Conservation (phyloP, 371 early-diverging fungal species). For the Blastocladiella emersonii region DNA sequence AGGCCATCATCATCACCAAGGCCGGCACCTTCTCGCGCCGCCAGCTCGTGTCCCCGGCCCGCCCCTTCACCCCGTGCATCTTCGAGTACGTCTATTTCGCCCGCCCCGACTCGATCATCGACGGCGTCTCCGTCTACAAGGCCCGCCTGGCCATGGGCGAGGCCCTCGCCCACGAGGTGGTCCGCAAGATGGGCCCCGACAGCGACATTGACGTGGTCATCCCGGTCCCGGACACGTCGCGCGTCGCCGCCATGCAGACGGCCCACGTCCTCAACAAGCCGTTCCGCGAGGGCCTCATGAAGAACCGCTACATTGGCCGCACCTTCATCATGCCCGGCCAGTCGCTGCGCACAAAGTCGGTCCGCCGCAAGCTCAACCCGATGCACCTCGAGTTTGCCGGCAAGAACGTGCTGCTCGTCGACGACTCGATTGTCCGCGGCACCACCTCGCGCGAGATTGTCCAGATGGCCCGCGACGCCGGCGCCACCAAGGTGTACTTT, state of each 20-base stretch:
- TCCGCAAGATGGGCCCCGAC: conserved; percentile 43
- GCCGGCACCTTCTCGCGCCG: conserved; percentile 38
- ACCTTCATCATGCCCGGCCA: conserved; percentile 99
- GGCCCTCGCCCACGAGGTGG: conserved; percentile 71
- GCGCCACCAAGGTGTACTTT: conserved; percentile 95
- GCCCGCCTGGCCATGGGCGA: conserved; percentile 94
- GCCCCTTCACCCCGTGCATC: conserved; percentile 73
- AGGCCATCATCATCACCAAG: conserved; percentile 80
- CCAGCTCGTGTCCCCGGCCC: conserved; percentile 30
- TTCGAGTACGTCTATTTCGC: conserved; percentile 98
- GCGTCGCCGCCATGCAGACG: conserved; percentile 82
- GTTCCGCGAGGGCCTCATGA: conserved; percentile 96
- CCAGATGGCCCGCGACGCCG: conserved; percentile 94
- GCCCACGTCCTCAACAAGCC: conserved; percentile 67
- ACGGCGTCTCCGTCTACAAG: conserved; percentile 95
- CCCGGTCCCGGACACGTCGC: conserved; percentile 92
- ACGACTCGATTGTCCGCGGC: conserved; percentile 95
- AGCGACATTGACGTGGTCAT: conserved; percentile 91
- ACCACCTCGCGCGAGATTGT: conserved; percentile 95
- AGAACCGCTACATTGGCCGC: conserved; percentile 94
- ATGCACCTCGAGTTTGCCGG: conserved; percentile 89
- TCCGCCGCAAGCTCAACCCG: conserved; percentile 92
- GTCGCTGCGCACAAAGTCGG: conserved; percentile 61
- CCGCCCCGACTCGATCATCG: conserved; percentile 91
- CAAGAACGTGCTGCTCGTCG: conserved; percentile 90